A percentile compares a stretch with the other conserved stretches of the same genome.
These are phyloP conservation scores for Pichia rugopelliculosa DNA, from an alignment of 805 yeast species.

Conservation along the genomic window DNA sequence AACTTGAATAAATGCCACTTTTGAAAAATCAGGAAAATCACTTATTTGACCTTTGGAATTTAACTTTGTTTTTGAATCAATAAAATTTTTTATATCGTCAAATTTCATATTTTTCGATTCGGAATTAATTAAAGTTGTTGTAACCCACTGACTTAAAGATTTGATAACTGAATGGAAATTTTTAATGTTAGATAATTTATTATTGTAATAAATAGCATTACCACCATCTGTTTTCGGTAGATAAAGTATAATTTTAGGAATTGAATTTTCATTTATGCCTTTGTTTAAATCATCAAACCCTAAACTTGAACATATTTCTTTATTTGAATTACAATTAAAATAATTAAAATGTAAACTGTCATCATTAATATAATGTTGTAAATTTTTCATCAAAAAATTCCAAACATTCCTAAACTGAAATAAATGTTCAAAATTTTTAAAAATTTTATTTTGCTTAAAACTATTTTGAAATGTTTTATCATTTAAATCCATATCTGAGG, in stretches of 20 bases:
- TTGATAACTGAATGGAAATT: conserved; percentile 18
- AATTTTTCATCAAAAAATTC: conserved; percentile 47
- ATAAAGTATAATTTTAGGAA: conserved; percentile 29
- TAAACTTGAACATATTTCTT: conserved; percentile 44
- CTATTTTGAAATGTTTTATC: conserved; percentile 28
- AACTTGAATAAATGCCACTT: conserved; percentile 46
- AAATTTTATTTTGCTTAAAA: conserved; percentile 29
- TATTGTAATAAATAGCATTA: conserved; percentile 38
- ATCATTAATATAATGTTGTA: conserved; percentile 18
- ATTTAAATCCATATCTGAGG: conserved; percentile 36
- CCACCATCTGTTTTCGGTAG: conserved; percentile 47
- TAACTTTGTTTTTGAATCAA: conserved; percentile 2
- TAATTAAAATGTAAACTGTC: conserved; percentile 35
- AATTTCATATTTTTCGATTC: conserved; percentile 7
- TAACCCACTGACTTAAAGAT: conserved; percentile 37
- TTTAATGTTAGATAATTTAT: background rate
- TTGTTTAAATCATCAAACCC: conserved; percentile 34
- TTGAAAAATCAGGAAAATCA: conserved; percentile 30
- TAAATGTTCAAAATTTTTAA: conserved; percentile 42
- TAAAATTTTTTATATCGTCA: conserved; percentile 5
- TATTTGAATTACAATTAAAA: conserved; percentile 48
- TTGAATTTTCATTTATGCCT: conserved; percentile 4
- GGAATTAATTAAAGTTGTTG: conserved; percentile 24
- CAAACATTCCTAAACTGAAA: conserved; percentile 46
- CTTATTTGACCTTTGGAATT: conserved; percentile 12